Evolutionary conservation across 345 rosid species (phyloP), one percentile per base, ranked within the genome.

Genomic region (Corchorus capsularis): DNA sequence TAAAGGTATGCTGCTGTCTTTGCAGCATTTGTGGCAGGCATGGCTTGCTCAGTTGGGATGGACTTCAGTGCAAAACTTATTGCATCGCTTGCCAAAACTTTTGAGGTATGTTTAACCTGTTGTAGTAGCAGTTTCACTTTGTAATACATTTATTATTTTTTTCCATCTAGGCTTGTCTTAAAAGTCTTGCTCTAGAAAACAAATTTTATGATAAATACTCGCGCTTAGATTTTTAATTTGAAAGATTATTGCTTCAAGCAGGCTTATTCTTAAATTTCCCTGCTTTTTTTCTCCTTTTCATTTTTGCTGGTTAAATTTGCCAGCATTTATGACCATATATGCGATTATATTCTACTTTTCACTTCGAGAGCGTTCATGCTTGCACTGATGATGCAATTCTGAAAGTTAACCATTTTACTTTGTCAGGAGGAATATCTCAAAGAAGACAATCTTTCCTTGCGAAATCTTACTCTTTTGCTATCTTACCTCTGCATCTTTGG

Each of bases 1-100:
- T 83, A 72, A 73, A 95, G 98, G 93, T 88, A 95, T 72, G 91
- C 93, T 54, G 88, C 96, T 69, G 86, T 88, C 79, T 92, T 92
- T 89, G 96, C 94, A 52, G 87, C 99, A 56, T 96, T 92, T 82
- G 87, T 93, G 79, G 98, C 98, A 47, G 99, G 97, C 77, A 86
- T 92, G 92, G 90, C 96, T 67, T 90, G 92, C 82, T 82, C 77
- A 20, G 94, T 92, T 75, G 99, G 99, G 32, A 82, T 86, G 79
- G 96, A 93, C 77, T 96, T 96, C 79, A 85, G 94, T 74, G 97
- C 99, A 81, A 92, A 92, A 85, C 84, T 96, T 80, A 50, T 92
- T 84, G 91, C 93, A 73, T 86, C 87, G 70, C 92, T 92, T 60
- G 98, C 98, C 75, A 86, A 85, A 81, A 71, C 83, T 76, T 90